Evolutionary conservation across 495 filamentous ascomycete genomes (phyloP).

Genomic region (Penicillium canariense): DNA sequence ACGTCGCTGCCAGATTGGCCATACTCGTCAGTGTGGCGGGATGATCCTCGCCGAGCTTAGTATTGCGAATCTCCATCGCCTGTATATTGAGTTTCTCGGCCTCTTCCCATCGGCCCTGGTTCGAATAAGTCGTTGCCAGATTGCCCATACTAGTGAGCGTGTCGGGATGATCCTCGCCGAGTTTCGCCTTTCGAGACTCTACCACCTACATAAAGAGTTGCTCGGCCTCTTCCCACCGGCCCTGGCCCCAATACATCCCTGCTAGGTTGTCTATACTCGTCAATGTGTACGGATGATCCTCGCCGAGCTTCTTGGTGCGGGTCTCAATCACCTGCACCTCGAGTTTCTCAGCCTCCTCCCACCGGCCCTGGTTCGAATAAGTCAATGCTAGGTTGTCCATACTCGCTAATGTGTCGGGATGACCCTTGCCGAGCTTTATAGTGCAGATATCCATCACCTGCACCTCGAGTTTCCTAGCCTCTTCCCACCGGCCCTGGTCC

Average conservation of each 20-base stretch:
- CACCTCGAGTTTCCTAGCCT: not conserved
- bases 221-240: no score
- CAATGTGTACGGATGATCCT: not conserved
- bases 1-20: not conserved
- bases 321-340: not conserved
- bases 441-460: constrained; percentile 1
- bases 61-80: not conserved
- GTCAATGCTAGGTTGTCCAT: constrained; percentile 8
- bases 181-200: not conserved
- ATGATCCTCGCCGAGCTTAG: not conserved
- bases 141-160: not conserved
- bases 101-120: not conserved
- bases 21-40: no score
- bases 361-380: not conserved
- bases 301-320: not conserved
- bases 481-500: constrained; percentile 1
- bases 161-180: not conserved
- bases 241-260: no score
- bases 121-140: not conserved
- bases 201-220: no score
- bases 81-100: not conserved
- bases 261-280: not conserved
- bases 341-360: not conserved
- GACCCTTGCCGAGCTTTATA: constrained; percentile 8
- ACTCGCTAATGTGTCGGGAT: constrained; percentile 13